A percentile compares a stretch with the other conserved stretches of the same genome.
These are phyloP conservation scores for Penicillium verhagenii DNA, from an alignment of 495 filamentous ascomycete species.

Conservation along the genomic window DNA sequence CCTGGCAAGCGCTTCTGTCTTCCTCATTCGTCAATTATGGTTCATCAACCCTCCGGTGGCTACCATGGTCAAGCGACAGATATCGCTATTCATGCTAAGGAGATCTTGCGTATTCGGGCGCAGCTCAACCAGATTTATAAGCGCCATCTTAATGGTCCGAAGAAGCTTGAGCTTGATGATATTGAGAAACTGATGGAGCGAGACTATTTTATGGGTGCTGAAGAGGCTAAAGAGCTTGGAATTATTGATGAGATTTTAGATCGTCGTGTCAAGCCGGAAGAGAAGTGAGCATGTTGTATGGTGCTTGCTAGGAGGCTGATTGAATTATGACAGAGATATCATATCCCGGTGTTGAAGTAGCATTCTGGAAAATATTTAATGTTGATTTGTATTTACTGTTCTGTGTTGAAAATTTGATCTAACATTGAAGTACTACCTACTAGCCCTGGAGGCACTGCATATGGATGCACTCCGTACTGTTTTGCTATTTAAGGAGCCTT, in stretches of 20 bases:
- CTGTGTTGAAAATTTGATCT: too few relatives aligned
- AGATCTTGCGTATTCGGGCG: conserved; percentile 83
- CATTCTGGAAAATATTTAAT: too few relatives aligned
- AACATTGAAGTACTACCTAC: too few relatives aligned
- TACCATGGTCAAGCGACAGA: conserved; percentile 88
- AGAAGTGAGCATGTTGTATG: neutral
- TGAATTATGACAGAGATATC: too few relatives aligned
- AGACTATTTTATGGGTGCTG: conserved; percentile 87
- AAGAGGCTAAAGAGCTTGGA: conserved; percentile 84
- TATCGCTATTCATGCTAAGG: conserved; percentile 95
- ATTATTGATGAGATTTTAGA: conserved; percentile 87
- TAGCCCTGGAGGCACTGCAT: too few relatives aligned
- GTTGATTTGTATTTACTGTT: too few relatives aligned
- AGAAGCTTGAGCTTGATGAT: conserved; percentile 68
- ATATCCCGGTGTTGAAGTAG: too few relatives aligned
- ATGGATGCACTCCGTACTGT: too few relatives aligned
- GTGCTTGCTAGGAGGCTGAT: too few relatives aligned
- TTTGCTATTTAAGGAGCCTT: too few relatives aligned
- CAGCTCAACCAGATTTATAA: conserved; percentile 90
- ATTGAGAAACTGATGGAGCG: conserved; percentile 94
- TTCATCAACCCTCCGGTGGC: conserved; percentile 92
- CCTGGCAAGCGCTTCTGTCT: conserved; percentile 84
- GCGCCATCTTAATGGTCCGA: conserved; percentile 71
- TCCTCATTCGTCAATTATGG: conserved; percentile 91
- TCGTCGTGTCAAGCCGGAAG: conserved; percentile 32